Base-by-base conservation (phyloP, 495 filamentous ascomycete genomes). In the Penicillium cataractarum region DNA sequence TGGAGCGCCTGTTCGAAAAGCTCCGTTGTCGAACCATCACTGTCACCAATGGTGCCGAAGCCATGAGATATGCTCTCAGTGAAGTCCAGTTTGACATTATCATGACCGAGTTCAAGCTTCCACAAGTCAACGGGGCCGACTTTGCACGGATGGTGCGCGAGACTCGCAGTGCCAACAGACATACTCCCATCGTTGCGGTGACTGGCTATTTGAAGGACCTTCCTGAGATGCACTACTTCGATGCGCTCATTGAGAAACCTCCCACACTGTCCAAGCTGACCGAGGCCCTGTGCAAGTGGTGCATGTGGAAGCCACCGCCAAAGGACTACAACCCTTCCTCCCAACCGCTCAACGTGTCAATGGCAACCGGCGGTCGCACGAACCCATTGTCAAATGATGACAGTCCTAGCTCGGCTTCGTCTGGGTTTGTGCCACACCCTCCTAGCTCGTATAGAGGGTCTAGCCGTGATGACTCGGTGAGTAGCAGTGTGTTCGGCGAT, bases 191-290 rank as follows among this genome's bases (percentile, higher is more conserved):
- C 65, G 92, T 99, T 49, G 92, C 92, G 50, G 92, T 98, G n/a
- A 99, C 95, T 15, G 93, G 95, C 42, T 99, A 99, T 75, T 80
- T 99, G 15, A 98, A 97, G 66, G 95, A 99, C 68, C 83, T 99
- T 21, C 92, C 91, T 37, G 92, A 92, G 59, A 91, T 91, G 10
- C 93, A 98, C 79, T 89, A 97, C 74, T 98, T 99, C 67, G 92
- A 97, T 69, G 89, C 89, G 10, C 83, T 98, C 52, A 92, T 99
- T 51, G 92, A 98, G 74, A 99, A 99, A 74, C 95, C 95, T 10
- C 93, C 96, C 19, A 98, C 93, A 8, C 82, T 90, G 59, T 88
- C 88, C 6, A 97, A 97, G 75, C 75, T 98, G 32, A 92, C 88
- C 0, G 92, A 98, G 58, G 90, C 92, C 3, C 77, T 99, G 63